Evolutionary conservation across 495 filamentous ascomycete species (phyloP).

Genomic region (Talaromyces ruber): DNA sequence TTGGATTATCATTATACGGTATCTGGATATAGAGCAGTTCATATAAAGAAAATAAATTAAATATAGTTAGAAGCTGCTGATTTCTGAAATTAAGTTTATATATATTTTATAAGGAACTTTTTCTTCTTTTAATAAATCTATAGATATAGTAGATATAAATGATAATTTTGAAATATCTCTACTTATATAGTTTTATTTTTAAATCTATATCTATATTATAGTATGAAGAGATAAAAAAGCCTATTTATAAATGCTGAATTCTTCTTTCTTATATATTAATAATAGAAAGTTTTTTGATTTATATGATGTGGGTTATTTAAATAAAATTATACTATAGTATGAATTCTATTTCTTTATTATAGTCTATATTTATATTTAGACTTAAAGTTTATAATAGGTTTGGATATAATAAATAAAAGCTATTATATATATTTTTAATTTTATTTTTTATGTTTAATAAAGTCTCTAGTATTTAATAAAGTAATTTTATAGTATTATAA

Average conservation of each 20-base stretch:
- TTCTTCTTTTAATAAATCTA: neutral
- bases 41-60: constrained; percentile 3
- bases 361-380: too few species aligned
- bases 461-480: too few species aligned
- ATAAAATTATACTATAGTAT: too few species aligned
- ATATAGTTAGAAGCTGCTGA: constrained; percentile 1
- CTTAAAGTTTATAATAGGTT: too few species aligned
- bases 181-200: neutral
- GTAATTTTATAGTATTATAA: too few species aligned
- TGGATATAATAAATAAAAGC: too few species aligned
- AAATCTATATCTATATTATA: neutral
- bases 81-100: constrained; percentile 4
- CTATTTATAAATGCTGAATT: constrained; percentile 3
- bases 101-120: constrained; percentile 3
- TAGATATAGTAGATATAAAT: constrained; percentile 4
- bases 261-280: constrained; percentile 1
- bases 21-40: neutral
- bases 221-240: constrained; percentile 4
- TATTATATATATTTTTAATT: too few species aligned
- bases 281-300: constrained; percentile 1
- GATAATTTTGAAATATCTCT: neutral
- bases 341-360: too few species aligned
- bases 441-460: too few species aligned
- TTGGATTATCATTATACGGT: constrained; percentile 2
- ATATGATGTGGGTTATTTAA: too few species aligned